These are phyloP conservation scores for Triangularia verruculosa DNA, from an alignment of 2,329 filamentous ascomycete genomes.

Conservation along the genomic window DNA sequence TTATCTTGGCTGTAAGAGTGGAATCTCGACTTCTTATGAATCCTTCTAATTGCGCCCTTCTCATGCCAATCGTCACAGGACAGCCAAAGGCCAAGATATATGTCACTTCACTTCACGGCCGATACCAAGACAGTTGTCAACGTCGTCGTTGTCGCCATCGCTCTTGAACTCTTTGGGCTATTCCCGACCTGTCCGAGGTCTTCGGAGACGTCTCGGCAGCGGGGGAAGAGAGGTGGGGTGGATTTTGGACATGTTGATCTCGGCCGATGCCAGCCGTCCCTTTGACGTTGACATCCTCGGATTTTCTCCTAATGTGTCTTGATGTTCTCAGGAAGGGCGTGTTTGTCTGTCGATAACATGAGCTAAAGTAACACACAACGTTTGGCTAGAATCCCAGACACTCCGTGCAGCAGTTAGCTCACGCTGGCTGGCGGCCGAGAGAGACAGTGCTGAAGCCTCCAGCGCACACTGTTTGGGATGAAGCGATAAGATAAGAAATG, in stretches of 20 bases:
- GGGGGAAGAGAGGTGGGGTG: constrained; percentile 14
- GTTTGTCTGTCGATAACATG: neutral
- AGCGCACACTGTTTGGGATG: neutral
- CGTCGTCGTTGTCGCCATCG: neutral
- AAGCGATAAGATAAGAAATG: neutral
- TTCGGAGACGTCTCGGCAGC: constrained; percentile 18
- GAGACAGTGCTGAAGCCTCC: neutral
- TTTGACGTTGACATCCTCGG: neutral
- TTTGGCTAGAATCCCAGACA: neutral
- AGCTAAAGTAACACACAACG: neutral
- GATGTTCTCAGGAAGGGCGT: neutral
- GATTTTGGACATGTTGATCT: neutral
- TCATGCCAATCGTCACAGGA: neutral
- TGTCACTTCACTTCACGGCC: neutral
- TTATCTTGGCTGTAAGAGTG: neutral
- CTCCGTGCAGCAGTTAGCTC: neutral
- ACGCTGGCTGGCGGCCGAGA: neutral
- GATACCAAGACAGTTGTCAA: neutral
- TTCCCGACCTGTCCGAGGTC: neutral
- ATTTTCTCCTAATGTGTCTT: neutral
- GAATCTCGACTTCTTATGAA: neutral
- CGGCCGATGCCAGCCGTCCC: constrained; percentile 16
- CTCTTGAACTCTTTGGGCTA: neutral
- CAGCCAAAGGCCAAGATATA: too few relatives aligned
- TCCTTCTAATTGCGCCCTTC: neutral